phyloP scores from a whole-genome alignment of 495 filamentous ascomycete genomes.

The Penicillium samsonianum region DNA sequence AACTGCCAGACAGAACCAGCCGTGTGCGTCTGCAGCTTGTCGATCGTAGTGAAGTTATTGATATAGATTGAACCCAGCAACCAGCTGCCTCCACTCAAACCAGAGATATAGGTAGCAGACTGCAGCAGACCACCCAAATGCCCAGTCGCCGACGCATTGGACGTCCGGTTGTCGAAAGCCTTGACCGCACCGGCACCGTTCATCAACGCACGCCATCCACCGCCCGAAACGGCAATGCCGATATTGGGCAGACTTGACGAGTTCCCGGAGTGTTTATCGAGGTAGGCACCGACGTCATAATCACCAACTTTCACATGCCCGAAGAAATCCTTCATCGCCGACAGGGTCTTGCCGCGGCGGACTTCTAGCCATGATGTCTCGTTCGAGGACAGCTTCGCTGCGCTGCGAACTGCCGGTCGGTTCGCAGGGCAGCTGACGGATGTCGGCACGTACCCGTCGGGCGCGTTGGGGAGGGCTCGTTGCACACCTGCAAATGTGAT shows the following conservation, averaged over 20 bases:
- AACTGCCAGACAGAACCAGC: conserved; percentile 70
- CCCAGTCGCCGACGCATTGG: conserved; percentile 62
- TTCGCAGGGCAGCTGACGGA: conserved; percentile 42
- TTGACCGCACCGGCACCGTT: conserved; percentile 86
- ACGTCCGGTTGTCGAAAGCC: conserved; percentile 78
- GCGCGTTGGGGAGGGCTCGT: conserved; percentile 49
- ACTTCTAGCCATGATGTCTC: conserved; percentile 69
- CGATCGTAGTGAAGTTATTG: conserved; percentile 86
- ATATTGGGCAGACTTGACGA: conserved; percentile 60
- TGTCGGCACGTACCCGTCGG: conserved; percentile 48
- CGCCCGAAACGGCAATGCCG: conserved; percentile 61
- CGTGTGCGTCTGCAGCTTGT: conserved; percentile 49
- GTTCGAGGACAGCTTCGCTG: conserved; percentile 58
- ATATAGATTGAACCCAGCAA: conserved; percentile 79
- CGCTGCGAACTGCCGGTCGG: conserved; percentile 56
- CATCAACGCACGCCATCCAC: conserved; percentile 83
- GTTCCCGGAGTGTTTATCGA: conserved; percentile 59
- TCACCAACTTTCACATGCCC: conserved; percentile 68
- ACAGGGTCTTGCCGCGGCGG: conserved; percentile 55
- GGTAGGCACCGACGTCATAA: conserved; percentile 73
- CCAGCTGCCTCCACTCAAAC: conserved; percentile 87
- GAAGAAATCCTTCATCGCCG: conserved; percentile 74
- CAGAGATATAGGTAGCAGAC: conserved; percentile 79
- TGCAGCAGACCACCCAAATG: conserved; percentile 86
- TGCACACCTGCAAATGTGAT: conserved; percentile 16